phyloP scores from a whole-genome alignment of 2,329 filamentous ascomycete species.

The Thermomyces lanuginosus region DNA sequence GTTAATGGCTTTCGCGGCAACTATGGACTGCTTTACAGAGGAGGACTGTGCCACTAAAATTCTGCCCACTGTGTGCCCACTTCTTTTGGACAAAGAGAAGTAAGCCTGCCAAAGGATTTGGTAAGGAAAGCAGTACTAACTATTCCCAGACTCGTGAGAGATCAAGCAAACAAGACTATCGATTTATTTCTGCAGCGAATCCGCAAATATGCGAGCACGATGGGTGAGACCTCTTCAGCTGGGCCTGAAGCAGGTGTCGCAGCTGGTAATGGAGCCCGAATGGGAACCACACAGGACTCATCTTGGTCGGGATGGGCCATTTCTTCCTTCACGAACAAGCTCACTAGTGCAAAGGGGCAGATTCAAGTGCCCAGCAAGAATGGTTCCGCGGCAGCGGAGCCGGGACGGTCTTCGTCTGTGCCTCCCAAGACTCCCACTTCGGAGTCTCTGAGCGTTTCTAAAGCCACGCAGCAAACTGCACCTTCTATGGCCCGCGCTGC shows the following conservation, averaged over 20 bases:
- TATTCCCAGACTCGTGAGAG: conserved; percentile 50
- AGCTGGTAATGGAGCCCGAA: conserved; percentile 45
- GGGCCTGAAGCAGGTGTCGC: no score
- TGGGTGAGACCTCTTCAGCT: conserved; percentile 47
- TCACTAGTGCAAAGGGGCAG: conserved; percentile 68
- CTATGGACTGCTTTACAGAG: conserved; percentile 68
- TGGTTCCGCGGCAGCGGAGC: conserved; percentile 27
- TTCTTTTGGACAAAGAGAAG: conserved; percentile 88
- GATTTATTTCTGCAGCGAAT: conserved; percentile 73
- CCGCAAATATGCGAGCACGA: conserved; percentile 56
- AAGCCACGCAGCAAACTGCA: conserved; percentile 11
- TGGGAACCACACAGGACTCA: conserved; percentile 57
- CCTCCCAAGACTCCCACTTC: conserved; percentile 24
- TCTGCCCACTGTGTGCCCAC: conserved; percentile 67
- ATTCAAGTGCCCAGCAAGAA: conserved; percentile 49
- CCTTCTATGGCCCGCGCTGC: conserved; percentile 22
- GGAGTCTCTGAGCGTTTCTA: conserved; percentile 10
- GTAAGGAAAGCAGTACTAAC: conserved; percentile 4
- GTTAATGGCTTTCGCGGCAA: conserved; percentile 70
- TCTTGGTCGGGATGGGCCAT: conserved; percentile 96
- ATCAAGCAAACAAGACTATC: conserved; percentile 78
- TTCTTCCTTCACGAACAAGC: conserved; percentile 92
- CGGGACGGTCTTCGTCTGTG: conserved; percentile 32
- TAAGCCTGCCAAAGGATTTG: conserved; percentile 9
- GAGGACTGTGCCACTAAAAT: conserved; percentile 78